Evolutionary conservation across 2,329 filamentous ascomycete species (phyloP), one percentile per base, ranked within the genome.

Genomic region (Orbilia ellipsospora): DNA sequence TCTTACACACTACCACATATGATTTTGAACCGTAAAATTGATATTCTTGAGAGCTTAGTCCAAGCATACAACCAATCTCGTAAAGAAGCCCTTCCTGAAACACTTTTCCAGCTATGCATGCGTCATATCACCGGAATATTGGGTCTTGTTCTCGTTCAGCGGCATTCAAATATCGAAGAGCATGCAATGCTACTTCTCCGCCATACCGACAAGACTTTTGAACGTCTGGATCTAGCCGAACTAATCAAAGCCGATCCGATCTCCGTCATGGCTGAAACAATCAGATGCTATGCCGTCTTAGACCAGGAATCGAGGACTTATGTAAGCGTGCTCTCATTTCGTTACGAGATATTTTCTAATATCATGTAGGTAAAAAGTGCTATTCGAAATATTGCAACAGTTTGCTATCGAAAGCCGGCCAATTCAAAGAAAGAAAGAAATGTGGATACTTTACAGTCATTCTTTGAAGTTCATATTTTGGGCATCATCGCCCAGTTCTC

Each of bases 401-500:
- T 77, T 23, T 70, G 65, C 42, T 67, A 70, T 23, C 44, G 51
- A 50, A 77, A 62, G 16, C 48, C 60, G 12, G 15, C 23, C 15
- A 36, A 57, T n/a, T 26, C 18, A 2, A 83, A 86, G 64, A 83
- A 82, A 54, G 87, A 85, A 77, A 86, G 85, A 69, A 62, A 77
- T 15, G 81, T 81, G 1, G 88, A 90, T 73, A 83, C 88, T 0
- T 85, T 96, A 23, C 90, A 89, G 0, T 85, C 87, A 0, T 98
- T 97, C 80, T 87, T 98, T 50, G 90, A 96, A 77, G 87, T 88
- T 31, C 90, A 97, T 81, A 89, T 96, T 40, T 87, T 99, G 5
- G 94, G 93, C 4, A 89, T 98, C 64, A 93, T 97, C 82, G 90
- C 92, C 5, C 88, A 90, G 42, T 89, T 98, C 78, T 92, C 92